A percentile compares a stretch with the other conserved stretches of the same genome.
Conservation (phyloP, 345 rosid genomes). For the Melaleuca alternifolia region DNA sequence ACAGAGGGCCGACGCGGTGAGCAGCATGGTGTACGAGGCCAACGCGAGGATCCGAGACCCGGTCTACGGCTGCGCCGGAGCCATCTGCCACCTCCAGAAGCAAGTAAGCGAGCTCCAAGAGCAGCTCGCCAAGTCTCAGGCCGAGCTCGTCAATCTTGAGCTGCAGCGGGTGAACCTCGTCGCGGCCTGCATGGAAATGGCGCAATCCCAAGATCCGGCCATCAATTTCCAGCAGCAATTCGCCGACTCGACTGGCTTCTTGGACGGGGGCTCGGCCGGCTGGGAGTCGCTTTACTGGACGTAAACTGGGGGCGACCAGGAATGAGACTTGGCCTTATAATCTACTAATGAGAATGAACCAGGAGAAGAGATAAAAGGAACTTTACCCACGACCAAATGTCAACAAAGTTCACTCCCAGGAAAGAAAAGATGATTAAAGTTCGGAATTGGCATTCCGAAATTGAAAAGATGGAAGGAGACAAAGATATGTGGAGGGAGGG, state of each 20-base stretch:
- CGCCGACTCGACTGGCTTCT: neutral
- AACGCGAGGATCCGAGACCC: slow-evolving; percentile 32
- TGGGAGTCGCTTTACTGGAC: slow-evolving; percentile 5
- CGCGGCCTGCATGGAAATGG: slow-evolving; percentile 28
- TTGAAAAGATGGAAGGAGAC: neutral
- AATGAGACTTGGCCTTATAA: neutral
- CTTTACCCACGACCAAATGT: neutral
- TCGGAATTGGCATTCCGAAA: neutral
- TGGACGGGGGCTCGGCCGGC: neutral
- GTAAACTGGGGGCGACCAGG: neutral
- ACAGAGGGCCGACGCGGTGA: slow-evolving; percentile 35
- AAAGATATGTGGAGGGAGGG: neutral
- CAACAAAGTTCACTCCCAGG: neutral
- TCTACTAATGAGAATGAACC: neutral
- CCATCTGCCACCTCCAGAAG: slow-evolving; percentile 32
- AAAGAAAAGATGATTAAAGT: neutral
- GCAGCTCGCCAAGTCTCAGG: slow-evolving; percentile 27
- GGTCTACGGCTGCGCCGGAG: slow-evolving; percentile 33
- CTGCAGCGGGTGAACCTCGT: slow-evolving; percentile 21
- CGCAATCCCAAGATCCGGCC: slow-evolving; percentile 2
- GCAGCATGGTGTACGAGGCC: slow-evolving; percentile 41
- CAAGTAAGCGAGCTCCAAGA: slow-evolving; percentile 32
- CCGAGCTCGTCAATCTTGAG: slow-evolving; percentile 24
- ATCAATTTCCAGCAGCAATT: neutral
- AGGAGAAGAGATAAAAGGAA: neutral